A percentile compares a stretch with the other conserved stretches of the same genome.
Evolutionary conservation across 495 filamentous ascomycete genomes (phyloP).

Genomic region (Gamarada debralockiae): DNA sequence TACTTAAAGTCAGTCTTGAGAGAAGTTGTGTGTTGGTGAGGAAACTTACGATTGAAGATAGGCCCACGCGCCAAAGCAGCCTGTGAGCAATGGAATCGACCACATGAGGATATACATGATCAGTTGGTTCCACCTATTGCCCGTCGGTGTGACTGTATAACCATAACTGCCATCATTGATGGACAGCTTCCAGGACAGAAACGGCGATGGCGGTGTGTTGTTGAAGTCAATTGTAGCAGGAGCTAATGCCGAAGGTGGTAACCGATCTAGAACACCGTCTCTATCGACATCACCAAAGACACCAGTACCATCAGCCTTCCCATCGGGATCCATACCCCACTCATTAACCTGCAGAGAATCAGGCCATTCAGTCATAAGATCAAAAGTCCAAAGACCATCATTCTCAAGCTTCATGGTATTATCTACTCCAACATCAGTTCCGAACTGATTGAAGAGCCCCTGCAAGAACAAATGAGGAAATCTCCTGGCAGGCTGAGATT

Average conservation of each 20-base stretch:
- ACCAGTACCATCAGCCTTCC: slow-evolving; percentile 54
- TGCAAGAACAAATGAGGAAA: slow-evolving; percentile 65
- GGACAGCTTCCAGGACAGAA: slow-evolving; percentile 53
- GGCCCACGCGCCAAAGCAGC: slow-evolving; percentile 45
- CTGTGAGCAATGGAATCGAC: slow-evolving; percentile 50
- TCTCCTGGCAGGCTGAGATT: slow-evolving; percentile 36
- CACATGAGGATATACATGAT: slow-evolving; percentile 53
- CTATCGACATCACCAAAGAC: slow-evolving; percentile 60
- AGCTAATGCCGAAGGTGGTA: slow-evolving; percentile 57
- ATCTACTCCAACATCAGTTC: slow-evolving; percentile 59
- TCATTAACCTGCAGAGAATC: slow-evolving; percentile 59
- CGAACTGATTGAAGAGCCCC: slow-evolving; percentile 64
- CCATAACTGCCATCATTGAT: slow-evolving; percentile 52
- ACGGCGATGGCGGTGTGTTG: slow-evolving; percentile 43
- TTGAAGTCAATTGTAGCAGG: slow-evolving; percentile 29
- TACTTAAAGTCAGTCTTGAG: slow-evolving; percentile 59
- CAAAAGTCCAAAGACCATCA: slow-evolving; percentile 55
- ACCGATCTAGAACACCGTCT: slow-evolving; percentile 58
- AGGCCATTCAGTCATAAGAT: slow-evolving; percentile 65
- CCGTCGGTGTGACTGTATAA: slow-evolving; percentile 50
- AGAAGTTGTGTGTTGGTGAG: too few relatives aligned
- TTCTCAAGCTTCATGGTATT: slow-evolving; percentile 50
- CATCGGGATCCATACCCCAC: slow-evolving; percentile 67
- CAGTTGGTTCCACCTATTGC: slow-evolving; percentile 54
- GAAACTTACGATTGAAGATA: too few relatives aligned